These are phyloP conservation scores for Lathyrus tuberosus DNA, from an alignment of 306 rosid species.

Conservation along the genomic window DNA sequence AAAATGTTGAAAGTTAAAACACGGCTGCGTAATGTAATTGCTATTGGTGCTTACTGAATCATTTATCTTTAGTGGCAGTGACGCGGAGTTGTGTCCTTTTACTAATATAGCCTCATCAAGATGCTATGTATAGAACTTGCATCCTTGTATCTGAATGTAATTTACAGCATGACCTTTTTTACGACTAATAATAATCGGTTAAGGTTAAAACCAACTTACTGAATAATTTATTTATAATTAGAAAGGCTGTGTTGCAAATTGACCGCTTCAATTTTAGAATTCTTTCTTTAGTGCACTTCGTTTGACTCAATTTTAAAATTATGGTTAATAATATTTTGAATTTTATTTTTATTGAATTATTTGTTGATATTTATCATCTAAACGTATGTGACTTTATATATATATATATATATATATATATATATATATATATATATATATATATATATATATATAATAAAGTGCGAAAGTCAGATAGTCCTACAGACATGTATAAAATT, in stretches of 20 bases:
- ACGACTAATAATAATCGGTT: background rate
- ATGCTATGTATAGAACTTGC: background rate
- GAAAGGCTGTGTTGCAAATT: background rate
- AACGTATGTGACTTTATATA: no score
- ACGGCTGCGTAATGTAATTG: constrained; percentile 5
- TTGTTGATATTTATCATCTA: no score
- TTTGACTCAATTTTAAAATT: no score
- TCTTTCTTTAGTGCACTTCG: background rate
- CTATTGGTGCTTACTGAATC: background rate
- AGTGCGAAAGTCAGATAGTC: no score
- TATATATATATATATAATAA: no score
- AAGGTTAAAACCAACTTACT: background rate
- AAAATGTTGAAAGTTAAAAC: constrained; percentile 6
- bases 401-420: no score
- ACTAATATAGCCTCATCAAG: background rate
- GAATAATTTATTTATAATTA: no score
- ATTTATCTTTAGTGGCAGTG: constrained; percentile 7
- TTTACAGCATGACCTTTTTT: background rate
- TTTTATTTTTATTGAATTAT: no score
- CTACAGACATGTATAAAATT: no score
- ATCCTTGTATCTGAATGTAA: background rate
- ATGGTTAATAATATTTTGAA: no score
- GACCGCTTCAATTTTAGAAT: background rate
- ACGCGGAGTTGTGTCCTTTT: constrained; percentile 26
- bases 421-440: no score